These are phyloP conservation scores for Catunica adiposa DNA, from an alignment of 2,329 filamentous ascomycete genomes.

Conservation along the genomic window DNA sequence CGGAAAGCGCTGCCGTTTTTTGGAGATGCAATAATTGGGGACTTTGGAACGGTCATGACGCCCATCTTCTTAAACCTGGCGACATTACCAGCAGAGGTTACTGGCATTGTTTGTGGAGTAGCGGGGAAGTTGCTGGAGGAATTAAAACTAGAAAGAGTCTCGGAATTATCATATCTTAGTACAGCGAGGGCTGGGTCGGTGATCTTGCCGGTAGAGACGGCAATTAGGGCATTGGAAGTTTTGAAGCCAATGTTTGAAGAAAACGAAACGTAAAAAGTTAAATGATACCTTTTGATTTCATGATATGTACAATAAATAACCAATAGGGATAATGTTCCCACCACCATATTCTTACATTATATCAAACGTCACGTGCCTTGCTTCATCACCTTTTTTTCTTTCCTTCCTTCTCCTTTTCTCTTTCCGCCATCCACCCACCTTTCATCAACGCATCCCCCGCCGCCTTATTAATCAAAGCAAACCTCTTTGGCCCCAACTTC, in stretches of 20 bases:
- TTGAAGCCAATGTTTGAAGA: slow-evolving; percentile 37
- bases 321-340: neutral
- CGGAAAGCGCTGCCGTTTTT: slow-evolving; percentile 48
- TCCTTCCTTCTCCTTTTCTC: slow-evolving; percentile 27
- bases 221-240: slow-evolving; percentile 44
- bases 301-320: neutral
- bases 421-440: slow-evolving; percentile 50
- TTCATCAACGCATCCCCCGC: slow-evolving; percentile 71
- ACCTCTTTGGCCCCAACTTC: slow-evolving; percentile 73
- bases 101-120: slow-evolving; percentile 88
- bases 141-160: slow-evolving; percentile 36
- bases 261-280: slow-evolving; percentile 14
- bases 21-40: slow-evolving; percentile 58
- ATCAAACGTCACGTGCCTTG: too few relatives aligned
- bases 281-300: neutral
- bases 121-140: slow-evolving; percentile 67
- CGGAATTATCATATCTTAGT: slow-evolving; percentile 80
- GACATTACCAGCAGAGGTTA: slow-evolving; percentile 68
- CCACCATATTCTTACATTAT: neutral
- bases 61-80: slow-evolving; percentile 80
- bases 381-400: slow-evolving; percentile 14
- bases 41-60: slow-evolving; percentile 54
- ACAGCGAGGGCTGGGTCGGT: slow-evolving; percentile 81
- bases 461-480: slow-evolving; percentile 74
- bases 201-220: slow-evolving; percentile 41